phyloP scores from a whole-genome alignment of 2,329 filamentous ascomycete genomes.

The Purpureocillium takamizusanense region DNA sequence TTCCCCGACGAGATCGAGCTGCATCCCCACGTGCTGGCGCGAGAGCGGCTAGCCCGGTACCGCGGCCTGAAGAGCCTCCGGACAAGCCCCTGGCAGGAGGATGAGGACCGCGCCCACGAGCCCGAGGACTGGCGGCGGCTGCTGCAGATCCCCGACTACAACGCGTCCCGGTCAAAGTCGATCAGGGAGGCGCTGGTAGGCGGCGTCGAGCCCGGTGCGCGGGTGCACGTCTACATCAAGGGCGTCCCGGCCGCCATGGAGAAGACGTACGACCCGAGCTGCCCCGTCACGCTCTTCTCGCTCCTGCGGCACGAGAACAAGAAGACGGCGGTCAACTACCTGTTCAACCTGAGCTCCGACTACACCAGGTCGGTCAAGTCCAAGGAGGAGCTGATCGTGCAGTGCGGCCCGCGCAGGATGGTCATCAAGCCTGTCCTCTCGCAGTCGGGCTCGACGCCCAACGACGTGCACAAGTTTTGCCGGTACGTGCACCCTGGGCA shows the following conservation, averaged over 20 bases:
- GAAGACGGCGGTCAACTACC: constrained; percentile 79
- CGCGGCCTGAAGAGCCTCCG: constrained; percentile 86
- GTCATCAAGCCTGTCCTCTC: constrained; percentile 88
- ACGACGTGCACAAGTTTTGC: constrained; percentile 96
- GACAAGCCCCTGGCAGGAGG: constrained; percentile 79
- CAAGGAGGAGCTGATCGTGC: constrained; percentile 85
- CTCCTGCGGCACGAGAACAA: constrained; percentile 93
- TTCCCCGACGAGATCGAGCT: constrained; percentile 97
- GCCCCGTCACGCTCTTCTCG: constrained; percentile 70
- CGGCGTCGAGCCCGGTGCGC: constrained; percentile 73
- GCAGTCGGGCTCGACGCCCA: constrained; percentile 78
- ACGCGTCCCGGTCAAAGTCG: constrained; percentile 66
- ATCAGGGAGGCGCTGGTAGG: constrained; percentile 80
- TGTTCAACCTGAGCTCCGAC: constrained; percentile 76
- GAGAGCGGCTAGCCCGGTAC: constrained; percentile 79
- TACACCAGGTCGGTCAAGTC: constrained; percentile 70
- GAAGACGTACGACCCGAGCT: constrained; percentile 36
- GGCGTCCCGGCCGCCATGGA: constrained; percentile 34
- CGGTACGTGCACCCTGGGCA: constrained; percentile 86
- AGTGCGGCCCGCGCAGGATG: constrained; percentile 82
- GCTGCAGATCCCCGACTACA: constrained; percentile 83
- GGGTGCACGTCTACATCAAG: constrained; percentile 70
- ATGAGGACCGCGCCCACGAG: constrained; percentile 78
- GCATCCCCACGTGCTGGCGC: constrained; percentile 74
- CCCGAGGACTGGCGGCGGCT: constrained; percentile 85